phyloP scores from a whole-genome alignment of 352 stramenopile species.

The Pythium volutum region DNA sequence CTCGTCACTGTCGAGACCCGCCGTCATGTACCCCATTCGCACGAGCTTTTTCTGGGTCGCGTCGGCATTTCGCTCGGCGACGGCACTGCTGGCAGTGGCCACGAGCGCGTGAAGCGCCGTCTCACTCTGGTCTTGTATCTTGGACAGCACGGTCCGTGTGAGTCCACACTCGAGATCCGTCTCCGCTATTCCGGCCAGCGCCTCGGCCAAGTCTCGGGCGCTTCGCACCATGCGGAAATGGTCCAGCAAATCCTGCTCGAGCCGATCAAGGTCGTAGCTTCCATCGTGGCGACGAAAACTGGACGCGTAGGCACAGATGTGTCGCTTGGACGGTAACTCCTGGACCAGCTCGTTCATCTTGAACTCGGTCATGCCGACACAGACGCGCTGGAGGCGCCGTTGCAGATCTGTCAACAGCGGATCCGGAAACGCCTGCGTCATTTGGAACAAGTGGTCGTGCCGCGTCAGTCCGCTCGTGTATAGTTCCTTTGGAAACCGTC shows the following conservation, averaged over 20 bases:
- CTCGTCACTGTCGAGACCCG: not conserved
- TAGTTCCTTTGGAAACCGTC: constrained; percentile 56
- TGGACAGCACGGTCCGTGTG: constrained; percentile 35
- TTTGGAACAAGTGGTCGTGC: constrained; percentile 48
- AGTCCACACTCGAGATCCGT: constrained; percentile 68
- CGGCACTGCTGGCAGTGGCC: constrained; percentile 26
- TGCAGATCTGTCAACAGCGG: constrained; percentile 43
- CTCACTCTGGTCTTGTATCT: constrained; percentile 46
- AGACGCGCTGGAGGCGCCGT: constrained; percentile 52
- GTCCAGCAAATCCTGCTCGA: constrained; percentile 63
- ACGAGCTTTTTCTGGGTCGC: constrained; percentile 47
- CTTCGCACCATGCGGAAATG: constrained; percentile 81
- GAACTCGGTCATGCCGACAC: constrained; percentile 80
- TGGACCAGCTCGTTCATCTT: constrained; percentile 86
- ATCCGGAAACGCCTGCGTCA: constrained; percentile 52
- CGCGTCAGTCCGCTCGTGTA: constrained; percentile 65
- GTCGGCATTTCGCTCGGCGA: constrained; percentile 47
- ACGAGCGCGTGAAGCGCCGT: constrained; percentile 42
- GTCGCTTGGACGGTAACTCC: constrained; percentile 90
- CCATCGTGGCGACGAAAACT: constrained; percentile 51
- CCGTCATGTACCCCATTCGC: constrained; percentile 59
- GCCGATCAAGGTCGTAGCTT: constrained; percentile 41
- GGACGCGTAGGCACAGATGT: constrained; percentile 79
- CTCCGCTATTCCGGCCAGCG: constrained; percentile 49
- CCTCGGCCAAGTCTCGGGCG: constrained; percentile 45